A percentile compares a stretch with the other conserved stretches of the same genome.
These are phyloP conservation scores for Hirsutella thompsonii DNA, from an alignment of 2,329 filamentous ascomycete genomes.

Conservation along the genomic window DNA sequence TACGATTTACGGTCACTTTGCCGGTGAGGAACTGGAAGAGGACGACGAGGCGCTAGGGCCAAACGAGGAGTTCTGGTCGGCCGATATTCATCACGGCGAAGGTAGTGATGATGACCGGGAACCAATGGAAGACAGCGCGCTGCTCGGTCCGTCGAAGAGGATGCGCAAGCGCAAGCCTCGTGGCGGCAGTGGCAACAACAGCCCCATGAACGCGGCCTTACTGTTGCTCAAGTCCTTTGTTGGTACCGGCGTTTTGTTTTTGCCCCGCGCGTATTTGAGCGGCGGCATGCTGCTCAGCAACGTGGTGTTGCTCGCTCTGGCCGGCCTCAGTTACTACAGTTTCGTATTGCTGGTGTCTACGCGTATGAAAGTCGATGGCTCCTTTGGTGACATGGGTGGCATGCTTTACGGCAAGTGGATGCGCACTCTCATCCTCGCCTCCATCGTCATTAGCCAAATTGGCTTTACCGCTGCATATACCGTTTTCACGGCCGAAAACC, in stretches of 20 bases:
- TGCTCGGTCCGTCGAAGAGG: conserved; percentile 64
- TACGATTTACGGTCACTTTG: conserved; percentile 92
- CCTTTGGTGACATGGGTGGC: conserved; percentile 93
- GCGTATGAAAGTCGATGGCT: conserved; percentile 75
- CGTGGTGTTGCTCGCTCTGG: conserved; percentile 73
- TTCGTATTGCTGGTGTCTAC: conserved; percentile 89
- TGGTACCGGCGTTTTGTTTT: conserved; percentile 86
- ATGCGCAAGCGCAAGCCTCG: conserved; percentile 67
- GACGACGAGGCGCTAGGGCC: conserved; percentile 81
- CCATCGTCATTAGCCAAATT: conserved; percentile 90
- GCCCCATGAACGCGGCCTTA: conserved; percentile 65
- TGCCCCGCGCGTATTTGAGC: conserved; percentile 86
- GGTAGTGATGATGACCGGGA: conserved; percentile 56
- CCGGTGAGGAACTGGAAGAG: conserved; percentile 91
- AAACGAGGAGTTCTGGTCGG: conserved; percentile 84
- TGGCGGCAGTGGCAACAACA: conserved; percentile 62
- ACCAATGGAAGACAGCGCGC: conserved; percentile 75
- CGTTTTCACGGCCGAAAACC: conserved; percentile 90
- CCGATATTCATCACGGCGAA: conserved; percentile 52
- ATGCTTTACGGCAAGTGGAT: conserved; percentile 85
- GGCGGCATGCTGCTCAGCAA: conserved; percentile 97
- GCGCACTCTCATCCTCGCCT: conserved; percentile 74
- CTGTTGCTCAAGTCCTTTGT: conserved; percentile 95
- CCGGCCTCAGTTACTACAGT: conserved; percentile 86
- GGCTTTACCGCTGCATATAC: conserved; percentile 93